Evolutionary conservation across 228 moss, liverwort and hornwort species (phyloP).

Genomic region (Sphagnum magellanicum): DNA sequence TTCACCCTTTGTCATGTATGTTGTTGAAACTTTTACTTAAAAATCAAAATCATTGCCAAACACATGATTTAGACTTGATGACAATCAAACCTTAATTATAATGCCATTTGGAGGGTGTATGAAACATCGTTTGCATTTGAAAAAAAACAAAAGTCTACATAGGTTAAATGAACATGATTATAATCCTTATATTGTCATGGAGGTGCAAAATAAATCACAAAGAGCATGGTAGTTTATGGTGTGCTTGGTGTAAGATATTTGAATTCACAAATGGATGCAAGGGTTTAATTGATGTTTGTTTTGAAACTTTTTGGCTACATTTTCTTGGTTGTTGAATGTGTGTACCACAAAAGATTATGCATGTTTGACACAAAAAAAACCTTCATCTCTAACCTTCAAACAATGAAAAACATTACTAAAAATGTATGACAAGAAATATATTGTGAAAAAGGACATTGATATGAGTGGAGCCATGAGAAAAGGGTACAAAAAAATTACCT

Average conservation of each 20-base stretch:
- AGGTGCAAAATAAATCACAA: too few relatives aligned
- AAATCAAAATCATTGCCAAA: neutral
- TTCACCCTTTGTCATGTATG: slow-evolving; percentile 25
- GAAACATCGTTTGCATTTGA: too few relatives aligned
- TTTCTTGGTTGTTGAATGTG: too few relatives aligned
- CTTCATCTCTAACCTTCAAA: too few relatives aligned
- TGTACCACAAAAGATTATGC: too few relatives aligned
- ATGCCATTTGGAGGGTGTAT: neutral
- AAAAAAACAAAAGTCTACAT: neutral
- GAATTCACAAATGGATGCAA: too few relatives aligned
- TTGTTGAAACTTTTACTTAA: slow-evolving; percentile 22
- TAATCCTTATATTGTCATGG: too few relatives aligned
- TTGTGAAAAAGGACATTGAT: neutral
- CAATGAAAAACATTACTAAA: neutral
- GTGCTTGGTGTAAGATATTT: too few relatives aligned
- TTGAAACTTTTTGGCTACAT: too few relatives aligned
- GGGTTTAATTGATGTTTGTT: too few relatives aligned
- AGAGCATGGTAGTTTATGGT: too few relatives aligned
- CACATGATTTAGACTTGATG: slow-evolving; percentile 2
- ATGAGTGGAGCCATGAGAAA: neutral
- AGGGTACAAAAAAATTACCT: slow-evolving; percentile 13
- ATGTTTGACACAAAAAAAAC: too few relatives aligned
- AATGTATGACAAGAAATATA: neutral
- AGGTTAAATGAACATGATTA: neutral
- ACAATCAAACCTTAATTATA: neutral